Conservation (phyloP, 305 asterid species). For the Andrographis paniculata region DNA sequence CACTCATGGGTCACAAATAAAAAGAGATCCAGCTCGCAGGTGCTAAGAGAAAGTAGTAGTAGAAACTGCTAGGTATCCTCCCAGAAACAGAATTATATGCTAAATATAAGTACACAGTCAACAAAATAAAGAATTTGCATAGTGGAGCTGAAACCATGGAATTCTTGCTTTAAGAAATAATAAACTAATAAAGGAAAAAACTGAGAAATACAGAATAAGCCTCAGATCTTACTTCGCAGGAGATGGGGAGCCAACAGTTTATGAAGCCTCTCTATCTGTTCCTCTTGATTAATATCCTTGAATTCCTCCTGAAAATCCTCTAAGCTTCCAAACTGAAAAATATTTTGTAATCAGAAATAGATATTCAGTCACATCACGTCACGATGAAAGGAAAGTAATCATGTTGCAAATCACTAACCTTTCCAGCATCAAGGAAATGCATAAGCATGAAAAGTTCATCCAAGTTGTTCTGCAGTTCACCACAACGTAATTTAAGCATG, state of each 20-base stretch:
- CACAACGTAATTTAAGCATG: conserved; percentile 17
- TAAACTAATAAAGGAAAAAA: too few species aligned
- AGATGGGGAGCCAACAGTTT: conserved; percentile 98
- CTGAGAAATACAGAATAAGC: conserved; percentile 16
- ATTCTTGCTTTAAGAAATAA: too few species aligned
- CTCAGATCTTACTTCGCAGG: conserved; percentile 68
- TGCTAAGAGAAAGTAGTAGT: conserved; percentile 6
- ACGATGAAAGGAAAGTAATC: too few species aligned
- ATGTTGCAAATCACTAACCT: conserved; percentile 51
- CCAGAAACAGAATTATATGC: not conserved
- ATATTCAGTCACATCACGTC: too few species aligned
- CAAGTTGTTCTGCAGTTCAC: conserved; percentile 83
- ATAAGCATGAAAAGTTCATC: conserved; percentile 99
- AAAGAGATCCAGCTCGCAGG: too few species aligned
- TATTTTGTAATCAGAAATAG: conserved; percentile 18
- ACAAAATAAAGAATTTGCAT: conserved; percentile 5
- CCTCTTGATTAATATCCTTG: conserved; percentile 96
- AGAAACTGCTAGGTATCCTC: not conserved
- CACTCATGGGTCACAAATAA: conserved; percentile 11
- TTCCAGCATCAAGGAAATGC: conserved; percentile 99
- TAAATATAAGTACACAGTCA: conserved; percentile 6
- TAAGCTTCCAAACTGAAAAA: conserved; percentile 87
- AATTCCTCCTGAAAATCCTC: conserved; percentile 98
- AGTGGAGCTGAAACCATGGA: too few species aligned
- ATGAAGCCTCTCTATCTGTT: conserved; percentile 93